These are phyloP conservation scores for Tolypocladium nubicola DNA, from an alignment of 2,329 filamentous ascomycete genomes.

Conservation along the genomic window DNA sequence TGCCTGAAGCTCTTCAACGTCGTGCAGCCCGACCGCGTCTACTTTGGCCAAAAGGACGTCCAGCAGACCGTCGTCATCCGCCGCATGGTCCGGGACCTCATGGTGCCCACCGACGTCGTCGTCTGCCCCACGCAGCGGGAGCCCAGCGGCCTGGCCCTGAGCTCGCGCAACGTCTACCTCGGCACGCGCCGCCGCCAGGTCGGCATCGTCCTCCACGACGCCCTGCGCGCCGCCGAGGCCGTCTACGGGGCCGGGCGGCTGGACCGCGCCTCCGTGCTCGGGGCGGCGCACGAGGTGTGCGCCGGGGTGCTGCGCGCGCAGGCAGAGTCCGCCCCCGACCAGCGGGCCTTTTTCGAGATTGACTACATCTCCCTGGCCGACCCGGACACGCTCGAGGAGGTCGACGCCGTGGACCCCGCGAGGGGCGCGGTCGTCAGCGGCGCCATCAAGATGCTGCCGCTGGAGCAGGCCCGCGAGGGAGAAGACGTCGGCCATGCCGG, in stretches of 20 bases:
- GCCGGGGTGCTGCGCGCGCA: constrained; percentile 49
- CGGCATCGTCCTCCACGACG: constrained; percentile 60
- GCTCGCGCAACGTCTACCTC: constrained; percentile 88
- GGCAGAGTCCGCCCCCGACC: constrained; percentile 41
- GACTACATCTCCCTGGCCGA: constrained; percentile 92
- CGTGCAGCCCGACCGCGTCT: constrained; percentile 55
- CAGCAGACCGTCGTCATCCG: constrained; percentile 90
- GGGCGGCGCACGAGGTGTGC: constrained; percentile 54
- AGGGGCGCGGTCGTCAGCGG: constrained; percentile 80
- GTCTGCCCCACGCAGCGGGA: constrained; percentile 70
- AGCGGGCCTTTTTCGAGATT: constrained; percentile 66
- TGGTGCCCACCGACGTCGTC: constrained; percentile 63
- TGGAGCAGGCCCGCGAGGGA: constrained; percentile 57
- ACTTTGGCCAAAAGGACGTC: constrained; percentile 96
- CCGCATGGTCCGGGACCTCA: constrained; percentile 79
- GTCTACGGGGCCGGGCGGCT: constrained; percentile 45
- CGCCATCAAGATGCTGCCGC: constrained; percentile 78
- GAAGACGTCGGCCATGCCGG: constrained; percentile 68
- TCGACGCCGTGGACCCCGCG: constrained; percentile 56
- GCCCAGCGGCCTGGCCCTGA: constrained; percentile 74
- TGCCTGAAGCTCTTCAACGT: constrained; percentile 66
- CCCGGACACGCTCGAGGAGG: constrained; percentile 70
- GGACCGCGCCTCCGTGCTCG: constrained; percentile 57
- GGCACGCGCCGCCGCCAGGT: constrained; percentile 61
- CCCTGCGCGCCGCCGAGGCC: constrained; percentile 60